Base-by-base conservation (phyloP, 306 rosid species). In the Rosa persica region DNA sequence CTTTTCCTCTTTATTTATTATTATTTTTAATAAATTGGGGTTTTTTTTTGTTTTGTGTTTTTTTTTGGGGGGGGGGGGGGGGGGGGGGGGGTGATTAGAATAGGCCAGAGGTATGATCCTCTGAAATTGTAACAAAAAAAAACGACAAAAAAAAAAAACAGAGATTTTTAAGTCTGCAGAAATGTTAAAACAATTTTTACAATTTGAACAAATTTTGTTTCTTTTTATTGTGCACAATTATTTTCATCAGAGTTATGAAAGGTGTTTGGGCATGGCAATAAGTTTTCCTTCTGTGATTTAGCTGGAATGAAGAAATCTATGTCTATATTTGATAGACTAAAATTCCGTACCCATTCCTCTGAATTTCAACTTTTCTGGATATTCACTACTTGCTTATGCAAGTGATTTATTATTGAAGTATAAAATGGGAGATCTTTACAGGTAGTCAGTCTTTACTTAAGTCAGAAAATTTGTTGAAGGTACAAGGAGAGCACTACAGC, bases 401-500 rank as follows among this genome's bases (percentile, higher is more conserved):
- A 8, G 48, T 27, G 80, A 30, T 44, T 61, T 75, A 27, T 57
- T 72, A 39, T 72, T 62, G 69, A 80, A 30, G 34, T 30, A 3
- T 30, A 2, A 30, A 30, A 30, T 30, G 34, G 34, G 34, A 30
- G 34, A 30, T 30, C 34, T 30, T 30, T 30, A 30, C 34, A 30
- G 34, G 34, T 30, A 30, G 34, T 30, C 34, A 30, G 34, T 30
- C 34, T 30, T 30, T 30, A 30, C 34, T 30, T 30, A 30, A 30
- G 34, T 30, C 34, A 30, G 34, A 30, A 30, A 30, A 80, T 85
- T 78, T 86, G 36, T 71, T 70, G 62, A 72, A 93, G 98, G 96
- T 95, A 95, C 93, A 89, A 83, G 67, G 92, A 87, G 76, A 85
- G 84, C 73, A 80, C 79, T 13, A 77, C 72, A 55, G 83, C 84